Base-by-base conservation (phyloP, 352 stramenopile genomes). In the Elongisporangium undulatum region DNA sequence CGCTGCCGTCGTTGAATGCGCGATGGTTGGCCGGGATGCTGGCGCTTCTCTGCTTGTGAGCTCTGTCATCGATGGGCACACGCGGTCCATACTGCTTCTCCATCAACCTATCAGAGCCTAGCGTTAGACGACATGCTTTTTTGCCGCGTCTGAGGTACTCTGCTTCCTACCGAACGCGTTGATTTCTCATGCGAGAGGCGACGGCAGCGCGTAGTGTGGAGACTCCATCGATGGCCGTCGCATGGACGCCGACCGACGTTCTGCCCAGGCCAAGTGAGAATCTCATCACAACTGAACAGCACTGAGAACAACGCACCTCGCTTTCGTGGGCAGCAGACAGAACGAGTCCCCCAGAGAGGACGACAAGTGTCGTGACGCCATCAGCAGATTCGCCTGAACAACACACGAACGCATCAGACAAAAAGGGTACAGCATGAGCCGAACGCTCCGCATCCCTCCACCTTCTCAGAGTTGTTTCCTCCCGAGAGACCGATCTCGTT, bases 291-390 rank as follows among this genome's bases (percentile, higher is more conserved):
- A 8, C 17, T 2, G 6, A 19, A 21, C 10, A 4, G 6, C 13
- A 17, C 17, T 34, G 5, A 26, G 23, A 26, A 5, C 53, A 16
- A 15, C 48, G 22, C 4, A 87, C 77, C 80, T 80, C 24, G 71
- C 64, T 63, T 93, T 91, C 1, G 77, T 77, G 4, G 86, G 86
- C 21, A 95, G 58, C 20, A 95, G 53, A 65, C 82, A 95, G 58
- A 95, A 95, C 10, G 86, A 95, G 62, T 95, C 86, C 8, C 86
- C 86, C 4, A 95, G 60, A 2, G 85, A 90, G 34, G 86, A 95
- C 17, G 84, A 93, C 8, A 93, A 66, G 57, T 93, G 84, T 7
- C 82, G 71, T 9, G 84, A 93, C 24, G 82, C 87, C 75, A 90
- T 89, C 4, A 93, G 59, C 49, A 92, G 51, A 22, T 91, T 87